Percentiles rank a stretch among this genome's conserved stretches.
Conservation (phyloP, 2,329 filamentous ascomycete genomes). For the Aureobasidium sp. region DNA sequence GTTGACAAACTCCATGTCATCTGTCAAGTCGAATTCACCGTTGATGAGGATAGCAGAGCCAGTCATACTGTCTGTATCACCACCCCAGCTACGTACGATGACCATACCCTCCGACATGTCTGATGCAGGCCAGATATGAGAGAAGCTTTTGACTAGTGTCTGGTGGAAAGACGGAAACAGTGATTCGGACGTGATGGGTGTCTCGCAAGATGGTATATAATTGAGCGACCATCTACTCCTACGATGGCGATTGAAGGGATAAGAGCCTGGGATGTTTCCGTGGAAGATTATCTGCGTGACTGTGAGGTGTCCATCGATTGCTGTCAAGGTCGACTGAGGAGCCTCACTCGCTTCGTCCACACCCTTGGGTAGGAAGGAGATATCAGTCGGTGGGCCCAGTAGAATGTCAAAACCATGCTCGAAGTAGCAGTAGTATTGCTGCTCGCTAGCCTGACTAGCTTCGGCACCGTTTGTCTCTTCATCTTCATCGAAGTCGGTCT, state of each 20-base stretch:
- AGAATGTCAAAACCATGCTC: slow-evolving; percentile 89
- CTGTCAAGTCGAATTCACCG: slow-evolving; percentile 26
- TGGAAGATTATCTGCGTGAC: slow-evolving; percentile 91
- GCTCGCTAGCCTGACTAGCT: slow-evolving; percentile 57
- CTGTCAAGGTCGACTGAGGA: slow-evolving; percentile 14
- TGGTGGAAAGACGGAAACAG: slow-evolving; percentile 65
- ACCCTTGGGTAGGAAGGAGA: slow-evolving; percentile 14
- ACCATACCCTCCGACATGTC: slow-evolving; percentile 37
- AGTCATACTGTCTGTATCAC: slow-evolving; percentile 18
- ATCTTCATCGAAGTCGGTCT: slow-evolving; percentile 39
- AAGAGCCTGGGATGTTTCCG: slow-evolving; percentile 89
- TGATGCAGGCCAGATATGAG: slow-evolving; percentile 44
- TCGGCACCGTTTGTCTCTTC: slow-evolving; percentile 40
- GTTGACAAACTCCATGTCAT: slow-evolving; percentile 19
- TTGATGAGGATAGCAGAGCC: slow-evolving; percentile 26
- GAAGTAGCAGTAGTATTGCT: slow-evolving; percentile 94
- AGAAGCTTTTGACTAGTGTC: slow-evolving; percentile 61
- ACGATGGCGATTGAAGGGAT: slow-evolving; percentile 91
- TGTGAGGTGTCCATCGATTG: slow-evolving; percentile 51
- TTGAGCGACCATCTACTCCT: slow-evolving; percentile 78
- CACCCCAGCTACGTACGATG: slow-evolving; percentile 29
- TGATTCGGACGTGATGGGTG: slow-evolving; percentile 63
- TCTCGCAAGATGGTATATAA: slow-evolving; percentile 28
- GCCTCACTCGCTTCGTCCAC: slow-evolving; percentile 16
- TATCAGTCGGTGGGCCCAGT: slow-evolving; percentile 62